Percentiles rank a stretch among this genome's conserved stretches.
These are phyloP conservation scores for Colletotrichum neosansevieriae DNA, from an alignment of 2,329 filamentous ascomycete genomes.

Conservation along the genomic window DNA sequence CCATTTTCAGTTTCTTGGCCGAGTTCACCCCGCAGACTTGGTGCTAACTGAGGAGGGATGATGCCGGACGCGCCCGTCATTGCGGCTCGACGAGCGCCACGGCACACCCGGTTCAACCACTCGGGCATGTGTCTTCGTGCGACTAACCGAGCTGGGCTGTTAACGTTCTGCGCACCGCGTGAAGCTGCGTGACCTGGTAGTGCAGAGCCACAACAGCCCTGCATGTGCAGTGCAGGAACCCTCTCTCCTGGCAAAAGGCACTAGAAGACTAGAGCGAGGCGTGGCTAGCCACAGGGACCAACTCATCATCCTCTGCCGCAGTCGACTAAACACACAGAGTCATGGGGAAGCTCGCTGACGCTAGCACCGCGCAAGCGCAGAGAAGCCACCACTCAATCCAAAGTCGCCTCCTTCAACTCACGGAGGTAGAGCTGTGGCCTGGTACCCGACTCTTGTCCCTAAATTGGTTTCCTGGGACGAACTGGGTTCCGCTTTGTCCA, in stretches of 20 bases:
- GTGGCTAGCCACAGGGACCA: background rate
- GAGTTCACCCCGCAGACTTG: slow-evolving; percentile 28
- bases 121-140: slow-evolving; percentile 19
- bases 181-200: slow-evolving; percentile 20
- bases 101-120: slow-evolving; percentile 21
- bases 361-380: slow-evolving; percentile 29
- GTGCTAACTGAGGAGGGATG: slow-evolving; percentile 29
- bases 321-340: background rate
- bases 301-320: background rate
- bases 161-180: slow-evolving; percentile 24
- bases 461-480: slow-evolving; percentile 4
- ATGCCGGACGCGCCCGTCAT: slow-evolving; percentile 28
- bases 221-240: slow-evolving; percentile 28
- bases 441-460: background rate
- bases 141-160: slow-evolving; percentile 25
- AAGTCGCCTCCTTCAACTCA: slow-evolving; percentile 5
- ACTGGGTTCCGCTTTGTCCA: slow-evolving; percentile 5
- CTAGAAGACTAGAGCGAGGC: background rate
- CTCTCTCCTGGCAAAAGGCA: background rate
- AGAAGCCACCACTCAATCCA: slow-evolving; percentile 5
- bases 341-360: slow-evolving; percentile 22
- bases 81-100: slow-evolving; percentile 27
- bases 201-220: slow-evolving; percentile 31
- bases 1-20: background rate
- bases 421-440: background rate